Conservation (phyloP, 208 protist species). For the Balamuthia mandrillaris region DNA sequence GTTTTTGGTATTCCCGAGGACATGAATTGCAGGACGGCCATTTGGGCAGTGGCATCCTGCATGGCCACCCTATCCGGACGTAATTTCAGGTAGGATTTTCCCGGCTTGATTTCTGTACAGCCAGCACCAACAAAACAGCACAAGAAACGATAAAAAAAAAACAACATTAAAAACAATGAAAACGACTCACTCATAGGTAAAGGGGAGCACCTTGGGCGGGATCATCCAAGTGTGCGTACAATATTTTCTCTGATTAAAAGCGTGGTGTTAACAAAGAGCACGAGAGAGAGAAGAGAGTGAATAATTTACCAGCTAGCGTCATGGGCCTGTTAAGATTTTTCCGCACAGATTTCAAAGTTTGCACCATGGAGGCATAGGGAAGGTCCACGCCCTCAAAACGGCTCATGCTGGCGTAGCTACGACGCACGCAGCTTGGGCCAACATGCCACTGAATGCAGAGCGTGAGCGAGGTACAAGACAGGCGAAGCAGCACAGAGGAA, state of each 20-base stretch:
- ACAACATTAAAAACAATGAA: not conserved
- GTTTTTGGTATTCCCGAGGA: constrained; percentile 70
- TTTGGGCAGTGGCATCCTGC: constrained; percentile 81
- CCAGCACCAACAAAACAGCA: not conserved
- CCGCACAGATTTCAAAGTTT: not conserved
- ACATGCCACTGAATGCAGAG: not conserved
- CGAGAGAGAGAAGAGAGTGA: not conserved
- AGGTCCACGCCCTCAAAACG: not conserved
- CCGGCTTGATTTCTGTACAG: constrained; percentile 69
- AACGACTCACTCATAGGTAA: not conserved
- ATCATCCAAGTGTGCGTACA: constrained; percentile 77
- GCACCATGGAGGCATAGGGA: not conserved
- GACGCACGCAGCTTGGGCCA: not conserved
- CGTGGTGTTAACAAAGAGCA: not conserved
- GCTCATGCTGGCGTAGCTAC: not conserved
- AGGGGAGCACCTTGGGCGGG: constrained; percentile 28
- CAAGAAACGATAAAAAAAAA: not conserved
- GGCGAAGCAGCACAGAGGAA: not conserved
- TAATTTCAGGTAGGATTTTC: constrained; percentile 76
- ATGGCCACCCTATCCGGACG: constrained; percentile 79
- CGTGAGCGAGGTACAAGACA: not conserved
- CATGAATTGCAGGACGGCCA: constrained; percentile 85
- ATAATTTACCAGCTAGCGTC: not conserved
- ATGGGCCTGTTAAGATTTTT: not conserved
- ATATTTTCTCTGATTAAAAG: constrained; percentile 75